Evolutionary conservation across 2,329 filamentous ascomycete species (phyloP), one percentile per base, ranked within the genome.

Genomic region (Dissoconium aciculare): DNA sequence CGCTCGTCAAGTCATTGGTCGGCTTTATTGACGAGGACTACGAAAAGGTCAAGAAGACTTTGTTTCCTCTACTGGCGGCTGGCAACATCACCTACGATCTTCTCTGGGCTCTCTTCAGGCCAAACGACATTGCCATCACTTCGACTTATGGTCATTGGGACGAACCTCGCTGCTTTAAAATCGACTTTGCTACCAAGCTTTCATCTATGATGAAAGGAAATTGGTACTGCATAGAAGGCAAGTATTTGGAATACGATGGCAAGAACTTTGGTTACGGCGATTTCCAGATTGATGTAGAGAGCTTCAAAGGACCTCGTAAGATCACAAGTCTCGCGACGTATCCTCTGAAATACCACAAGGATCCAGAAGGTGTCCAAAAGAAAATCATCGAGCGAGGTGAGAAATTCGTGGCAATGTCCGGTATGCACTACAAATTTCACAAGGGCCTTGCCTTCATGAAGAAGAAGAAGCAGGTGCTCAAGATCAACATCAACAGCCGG

Each of bases 71-170:
- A 57, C 62, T 92, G 2, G 70, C 83, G 40, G 78, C 76, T 17
- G 81, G 82, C 5, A 73, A 83, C 26, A 91, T 92, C 50, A 91
- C 82, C 0, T 93, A 85, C 44, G 82, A 93, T 34, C 66, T 91
- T 2, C 61, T 91, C 1, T 92, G 84, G 84, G 82, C 83, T 0
- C 58, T 93, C 3, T 91, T 79, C 67, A 91, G 89, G 48, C 84
- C 84, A 0, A 80, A 83, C 45, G 83, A 80, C 0, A 69, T 92
- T 12, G 77, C 73, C 1, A 87, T 78, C 50, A 62, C 77, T 0
- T 70, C 72, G 0, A 87, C 80, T 0, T 92, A 92, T 39, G 78
- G 78, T 3, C 74, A 71, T 19, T 59, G 65, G 10, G 79, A 87
- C 23, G 75, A 89, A 44, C 79, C 82, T 2, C 71, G 81, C 11